Evolutionary conservation across 495 filamentous ascomycete genomes (phyloP).

Genomic region (Penicillium flavigenum): DNA sequence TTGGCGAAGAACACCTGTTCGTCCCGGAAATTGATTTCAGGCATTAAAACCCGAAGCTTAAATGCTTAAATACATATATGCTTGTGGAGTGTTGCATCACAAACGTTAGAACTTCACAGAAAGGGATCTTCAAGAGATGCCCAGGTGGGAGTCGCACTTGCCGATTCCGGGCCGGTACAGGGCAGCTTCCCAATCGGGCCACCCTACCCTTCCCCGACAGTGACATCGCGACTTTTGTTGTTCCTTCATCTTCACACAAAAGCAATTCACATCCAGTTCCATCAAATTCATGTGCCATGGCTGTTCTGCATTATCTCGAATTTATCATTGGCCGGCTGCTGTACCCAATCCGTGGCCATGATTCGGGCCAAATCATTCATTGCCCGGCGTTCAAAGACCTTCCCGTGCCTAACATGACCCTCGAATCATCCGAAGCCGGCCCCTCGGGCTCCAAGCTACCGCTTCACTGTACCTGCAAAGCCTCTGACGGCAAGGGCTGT

Average conservation of each 20-base stretch:
- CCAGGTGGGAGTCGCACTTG: conserved; percentile 1
- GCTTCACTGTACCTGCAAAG: conserved; percentile 36
- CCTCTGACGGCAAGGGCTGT: conserved; percentile 35
- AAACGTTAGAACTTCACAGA: not conserved
- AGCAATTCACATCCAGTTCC: not conserved
- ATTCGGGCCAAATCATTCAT: conserved; percentile 28
- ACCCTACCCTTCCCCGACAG: not conserved
- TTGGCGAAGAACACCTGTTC: not conserved
- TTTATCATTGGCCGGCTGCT: conserved; percentile 24
- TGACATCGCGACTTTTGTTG: not conserved
- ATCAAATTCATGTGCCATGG: conserved; percentile 8
- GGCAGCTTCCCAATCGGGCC: conserved; percentile 10
- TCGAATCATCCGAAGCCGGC: conserved; percentile 44
- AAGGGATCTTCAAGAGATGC: not conserved
- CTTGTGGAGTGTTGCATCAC: not conserved
- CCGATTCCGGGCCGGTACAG: conserved; percentile 32
- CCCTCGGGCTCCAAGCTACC: conserved; percentile 36
- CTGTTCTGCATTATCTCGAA: conserved; percentile 25
- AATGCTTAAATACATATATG: not conserved
- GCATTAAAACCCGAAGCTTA: not conserved
- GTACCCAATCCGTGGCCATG: conserved; percentile 32
- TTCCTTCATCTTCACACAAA: not conserved
- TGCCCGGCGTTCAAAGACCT: conserved; percentile 29
- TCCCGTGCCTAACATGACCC: conserved; percentile 40
- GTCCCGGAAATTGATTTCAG: not conserved